Evolutionary conservation across 192 early-diverging fungal species (phyloP).

Genomic region (Coemansia sp.): DNA sequence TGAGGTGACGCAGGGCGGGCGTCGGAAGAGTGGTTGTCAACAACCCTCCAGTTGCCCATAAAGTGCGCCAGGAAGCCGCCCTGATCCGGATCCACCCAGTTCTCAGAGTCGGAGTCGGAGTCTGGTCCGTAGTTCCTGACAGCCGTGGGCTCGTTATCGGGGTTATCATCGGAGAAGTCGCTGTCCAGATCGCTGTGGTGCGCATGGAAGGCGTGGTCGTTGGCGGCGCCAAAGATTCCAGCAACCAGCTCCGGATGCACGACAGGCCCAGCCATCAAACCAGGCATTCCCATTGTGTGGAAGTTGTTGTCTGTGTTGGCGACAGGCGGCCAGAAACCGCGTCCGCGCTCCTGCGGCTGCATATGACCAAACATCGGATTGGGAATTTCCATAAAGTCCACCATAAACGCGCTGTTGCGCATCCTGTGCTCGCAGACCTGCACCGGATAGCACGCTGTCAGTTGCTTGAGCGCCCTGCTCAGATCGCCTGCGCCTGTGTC

Average conservation of each 20-base stretch:
- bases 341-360: background rate
- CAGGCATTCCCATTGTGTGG: conserved; percentile 4
- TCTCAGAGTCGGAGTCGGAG: background rate
- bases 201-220: conserved; percentile 8
- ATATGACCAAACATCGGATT: conserved; percentile 2
- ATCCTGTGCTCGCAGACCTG: conserved; percentile 33
- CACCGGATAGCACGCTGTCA: conserved; percentile 35
- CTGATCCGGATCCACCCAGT: background rate
- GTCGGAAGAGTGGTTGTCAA: conserved; percentile 9
- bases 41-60: conserved; percentile 39
- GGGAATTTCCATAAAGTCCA: conserved; percentile 10
- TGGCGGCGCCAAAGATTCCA: background rate
- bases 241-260: conserved; percentile 13
- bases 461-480: conserved; percentile 26
- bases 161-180: background rate
- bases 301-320: conserved; percentile 3
- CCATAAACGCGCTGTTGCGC: conserved; percentile 13
- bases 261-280: conserved; percentile 21
- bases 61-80: conserved; percentile 19
- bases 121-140: background rate
- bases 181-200: conserved; percentile 4
- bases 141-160: background rate
- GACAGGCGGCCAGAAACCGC: background rate
- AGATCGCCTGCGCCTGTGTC: conserved; percentile 42
- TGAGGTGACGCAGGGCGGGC: conserved; percentile 33